Conservation (phyloP, 176 grass and related monocot genomes). For the Rhynchospora breviuscula region DNA sequence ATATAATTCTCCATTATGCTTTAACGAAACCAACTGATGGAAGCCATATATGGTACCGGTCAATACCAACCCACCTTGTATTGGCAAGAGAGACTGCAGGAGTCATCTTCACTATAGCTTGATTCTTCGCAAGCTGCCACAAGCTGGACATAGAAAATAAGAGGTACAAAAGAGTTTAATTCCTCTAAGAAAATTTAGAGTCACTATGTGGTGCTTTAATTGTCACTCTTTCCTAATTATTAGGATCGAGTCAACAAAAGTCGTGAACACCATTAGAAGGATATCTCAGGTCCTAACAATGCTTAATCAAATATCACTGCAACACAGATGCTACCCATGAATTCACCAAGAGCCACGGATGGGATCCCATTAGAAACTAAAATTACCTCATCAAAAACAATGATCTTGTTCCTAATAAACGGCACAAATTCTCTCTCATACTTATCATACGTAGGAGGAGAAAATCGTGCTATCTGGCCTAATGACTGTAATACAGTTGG, state of each 20-base stretch:
- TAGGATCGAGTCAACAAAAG: not conserved
- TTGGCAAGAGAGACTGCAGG: conserved; percentile 74
- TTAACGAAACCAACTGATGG: not conserved
- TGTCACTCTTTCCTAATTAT: not conserved
- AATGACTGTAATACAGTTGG: conserved; percentile 71
- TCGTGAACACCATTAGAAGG: not conserved
- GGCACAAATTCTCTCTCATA: conserved; percentile 46
- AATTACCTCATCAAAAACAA: conserved; percentile 54
- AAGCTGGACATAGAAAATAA: conserved; percentile 38
- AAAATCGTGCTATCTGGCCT: conserved; percentile 72
- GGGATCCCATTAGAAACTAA: conserved; percentile 7
- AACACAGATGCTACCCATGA: conserved; percentile 9
- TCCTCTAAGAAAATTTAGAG: not conserved
- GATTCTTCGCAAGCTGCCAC: conserved; percentile 36
- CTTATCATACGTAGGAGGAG: conserved; percentile 47
- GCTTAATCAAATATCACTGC: not conserved
- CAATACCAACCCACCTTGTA: conserved; percentile 54
- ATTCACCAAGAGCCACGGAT: conserved; percentile 14
- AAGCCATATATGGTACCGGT: not conserved
- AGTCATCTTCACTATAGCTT: conserved; percentile 33
- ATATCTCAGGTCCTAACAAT: not conserved
- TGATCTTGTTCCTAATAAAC: conserved; percentile 54
- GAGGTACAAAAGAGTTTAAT: not conserved
- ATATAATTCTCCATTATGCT: no score
- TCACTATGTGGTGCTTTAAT: not conserved